phyloP scores from a whole-genome alignment of 495 filamentous ascomycete genomes.

The Aspergillus sparsus region DNA sequence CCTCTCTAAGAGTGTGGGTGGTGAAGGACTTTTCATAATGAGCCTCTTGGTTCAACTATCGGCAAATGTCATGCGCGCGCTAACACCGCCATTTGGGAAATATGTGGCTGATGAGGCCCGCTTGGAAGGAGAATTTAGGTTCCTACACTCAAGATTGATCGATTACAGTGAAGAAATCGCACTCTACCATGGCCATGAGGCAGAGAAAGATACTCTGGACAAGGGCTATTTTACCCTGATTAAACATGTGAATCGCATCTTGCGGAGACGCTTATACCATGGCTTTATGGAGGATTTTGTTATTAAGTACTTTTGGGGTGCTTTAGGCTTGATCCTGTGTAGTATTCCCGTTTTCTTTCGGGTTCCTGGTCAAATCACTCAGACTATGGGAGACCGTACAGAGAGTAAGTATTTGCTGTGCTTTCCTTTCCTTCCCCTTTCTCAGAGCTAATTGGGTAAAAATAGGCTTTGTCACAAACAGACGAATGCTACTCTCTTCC shows the following conservation, averaged over 20 bases:
- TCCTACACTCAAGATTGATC: slow-evolving; percentile 90
- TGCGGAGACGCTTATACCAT: slow-evolving; percentile 86
- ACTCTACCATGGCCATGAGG: slow-evolving; percentile 88
- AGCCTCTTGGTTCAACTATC: slow-evolving; percentile 89
- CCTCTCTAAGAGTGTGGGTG: slow-evolving; percentile 87
- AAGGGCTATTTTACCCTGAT: slow-evolving; percentile 99
- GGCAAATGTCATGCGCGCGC: slow-evolving; percentile 85
- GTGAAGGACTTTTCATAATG: slow-evolving; percentile 94
- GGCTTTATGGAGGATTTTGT: slow-evolving; percentile 99
- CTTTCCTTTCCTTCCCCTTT: background rate
- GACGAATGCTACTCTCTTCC: slow-evolving; percentile 83
- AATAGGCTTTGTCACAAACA: slow-evolving; percentile 84
- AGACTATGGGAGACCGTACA: slow-evolving; percentile 85
- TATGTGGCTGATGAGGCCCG: slow-evolving; percentile 96
- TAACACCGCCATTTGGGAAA: slow-evolving; percentile 97
- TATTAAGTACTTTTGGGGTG: slow-evolving; percentile 99
- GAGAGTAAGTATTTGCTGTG: slow-evolving; percentile 60
- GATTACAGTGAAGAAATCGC: slow-evolving; percentile 95
- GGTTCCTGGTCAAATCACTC: slow-evolving; percentile 70
- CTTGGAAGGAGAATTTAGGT: slow-evolving; percentile 93
- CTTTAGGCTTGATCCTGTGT: slow-evolving; percentile 88
- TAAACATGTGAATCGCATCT: slow-evolving; percentile 96
- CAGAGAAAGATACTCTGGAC: slow-evolving; percentile 94
- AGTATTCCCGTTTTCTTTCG: slow-evolving; percentile 95
- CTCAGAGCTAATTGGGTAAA: background rate